Base-by-base conservation (phyloP, 805 yeast species). In the Kodamaea hsintzibuensis region DNA sequence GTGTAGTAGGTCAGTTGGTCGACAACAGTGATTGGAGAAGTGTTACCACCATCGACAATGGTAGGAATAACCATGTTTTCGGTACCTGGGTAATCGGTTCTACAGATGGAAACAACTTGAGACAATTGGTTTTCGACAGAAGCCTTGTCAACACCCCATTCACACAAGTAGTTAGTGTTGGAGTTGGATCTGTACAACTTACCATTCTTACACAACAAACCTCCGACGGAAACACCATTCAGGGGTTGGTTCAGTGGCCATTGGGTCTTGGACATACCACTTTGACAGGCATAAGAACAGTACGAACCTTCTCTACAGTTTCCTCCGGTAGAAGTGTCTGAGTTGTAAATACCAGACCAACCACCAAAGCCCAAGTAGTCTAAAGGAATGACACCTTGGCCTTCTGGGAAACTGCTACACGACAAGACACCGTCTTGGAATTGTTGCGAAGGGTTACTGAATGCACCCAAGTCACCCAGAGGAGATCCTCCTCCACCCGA, bases 71-170 rank as follows among this genome's bases (percentile, higher is more conserved):
- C 96, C 98, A 93, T 95, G 83, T 91, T 91, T 80, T 93, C 99
- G 60, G 97, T 87, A 78, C 99, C 99, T 68, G 99, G 99, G 84
- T 93, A 93, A 73, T 93, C 99, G 58, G 99, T 93, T 81, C 98
- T 89, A 82, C 99, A 95, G 66, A 95, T 76, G 56, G 98, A 93
- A 64, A 93, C 91, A 51, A 80, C 80, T 56, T 86, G 69, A 60
- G 71, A 67, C 55, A 89, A 74, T 63, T 88, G 78, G 64, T 84
- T 83, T 55, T 79, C 87, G 62, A 88, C 92, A 51, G 72, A 68
- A 48, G 96, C 96, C 50, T 86, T 71, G 52, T 83, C 78, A 38
- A 68, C 73, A 68, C 97, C 98, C 93, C 96, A 89, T 68, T 81
- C 90, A 81, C 99, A 93, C 67, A 93, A 82, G 77, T 83, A 76